These are phyloP conservation scores for Chenopodium berlandieri DNA, from an alignment of 148 eudicot species.

Conservation along the genomic window DNA sequence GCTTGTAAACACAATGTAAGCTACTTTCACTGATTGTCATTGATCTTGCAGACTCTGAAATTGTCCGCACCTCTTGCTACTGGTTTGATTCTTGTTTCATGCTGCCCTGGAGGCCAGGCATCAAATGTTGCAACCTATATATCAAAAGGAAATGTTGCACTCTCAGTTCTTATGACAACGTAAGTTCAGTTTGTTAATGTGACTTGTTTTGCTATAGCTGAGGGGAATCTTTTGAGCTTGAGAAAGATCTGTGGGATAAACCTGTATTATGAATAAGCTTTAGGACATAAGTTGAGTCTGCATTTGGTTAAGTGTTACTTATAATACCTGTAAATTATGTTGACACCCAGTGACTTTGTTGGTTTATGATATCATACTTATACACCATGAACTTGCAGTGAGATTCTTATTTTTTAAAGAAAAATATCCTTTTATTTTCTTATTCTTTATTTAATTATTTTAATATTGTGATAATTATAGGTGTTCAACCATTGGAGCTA, in stretches of 20 bases:
- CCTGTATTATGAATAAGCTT: background rate
- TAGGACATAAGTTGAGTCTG: background rate
- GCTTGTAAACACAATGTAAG: background rate
- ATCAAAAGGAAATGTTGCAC: conserved; percentile 98
- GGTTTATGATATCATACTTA: background rate
- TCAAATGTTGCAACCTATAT: conserved; percentile 99
- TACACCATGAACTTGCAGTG: background rate
- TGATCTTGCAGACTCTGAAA: conserved; percentile 58
- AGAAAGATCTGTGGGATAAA: background rate
- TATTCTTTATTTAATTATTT: background rate
- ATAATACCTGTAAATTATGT: background rate
- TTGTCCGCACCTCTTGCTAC: conserved; percentile 98
- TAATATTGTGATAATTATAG: conserved; percentile 36
- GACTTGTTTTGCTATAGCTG: background rate
- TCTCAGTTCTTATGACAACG: conserved; percentile 99
- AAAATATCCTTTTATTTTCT: background rate
- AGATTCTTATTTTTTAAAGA: background rate
- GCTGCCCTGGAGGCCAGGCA: conserved; percentile 99
- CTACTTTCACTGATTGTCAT: conserved; percentile 16
- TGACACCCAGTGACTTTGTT: background rate
- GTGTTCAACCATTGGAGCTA: conserved; percentile 97
- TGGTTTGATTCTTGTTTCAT: conserved; percentile 95
- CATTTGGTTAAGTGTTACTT: background rate
- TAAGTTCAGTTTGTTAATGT: conserved; percentile 42
- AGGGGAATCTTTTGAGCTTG: conserved; percentile 10